A percentile compares a stretch with the other conserved stretches of the same genome.
Evolutionary conservation across 345 rosid genomes (phyloP).

Genomic region (Eutrema japonicum): DNA sequence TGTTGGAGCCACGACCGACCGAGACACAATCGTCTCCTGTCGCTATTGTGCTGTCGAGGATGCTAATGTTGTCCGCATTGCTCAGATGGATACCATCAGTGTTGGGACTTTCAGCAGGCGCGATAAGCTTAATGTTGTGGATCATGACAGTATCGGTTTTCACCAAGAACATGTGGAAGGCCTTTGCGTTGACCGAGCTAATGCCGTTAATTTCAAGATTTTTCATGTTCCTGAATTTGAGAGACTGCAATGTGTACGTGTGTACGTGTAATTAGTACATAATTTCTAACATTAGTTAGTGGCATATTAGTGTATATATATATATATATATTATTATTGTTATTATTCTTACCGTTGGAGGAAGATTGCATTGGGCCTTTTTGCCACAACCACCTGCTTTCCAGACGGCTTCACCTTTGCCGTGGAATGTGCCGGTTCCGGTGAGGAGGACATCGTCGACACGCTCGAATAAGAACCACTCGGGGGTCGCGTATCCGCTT

Average conservation of each 20-base stretch:
- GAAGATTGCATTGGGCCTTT: conserved; percentile 42
- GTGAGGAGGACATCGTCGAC: conserved; percentile 52
- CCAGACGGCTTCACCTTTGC: conserved; percentile 60
- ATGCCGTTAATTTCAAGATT: conserved; percentile 46
- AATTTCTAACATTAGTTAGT: neutral
- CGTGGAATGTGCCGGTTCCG: conserved; percentile 69
- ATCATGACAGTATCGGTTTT: conserved; percentile 31
- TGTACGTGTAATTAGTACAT: neutral
- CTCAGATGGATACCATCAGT: conserved; percentile 47
- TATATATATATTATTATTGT: neutral
- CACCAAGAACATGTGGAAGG: conserved; percentile 56
- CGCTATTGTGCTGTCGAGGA: conserved; percentile 35
- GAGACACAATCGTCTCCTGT: conserved; percentile 48
- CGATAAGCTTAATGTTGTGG: conserved; percentile 47
- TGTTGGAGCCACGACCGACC: conserved; percentile 44
- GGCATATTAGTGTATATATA: neutral
- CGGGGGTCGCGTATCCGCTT: conserved; percentile 35
- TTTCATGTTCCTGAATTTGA: conserved; percentile 47
- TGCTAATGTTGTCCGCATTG: conserved; percentile 37
- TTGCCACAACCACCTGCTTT: conserved; percentile 46
- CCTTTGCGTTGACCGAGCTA: conserved; percentile 55
- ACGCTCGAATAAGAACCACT: conserved; percentile 58
- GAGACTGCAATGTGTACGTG: conserved; percentile 44
- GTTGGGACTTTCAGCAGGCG: conserved; percentile 61
- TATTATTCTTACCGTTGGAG: conserved; percentile 51